Conservation (phyloP, 352 stramenopile genomes). For the Phytopythium boreale region DNA sequence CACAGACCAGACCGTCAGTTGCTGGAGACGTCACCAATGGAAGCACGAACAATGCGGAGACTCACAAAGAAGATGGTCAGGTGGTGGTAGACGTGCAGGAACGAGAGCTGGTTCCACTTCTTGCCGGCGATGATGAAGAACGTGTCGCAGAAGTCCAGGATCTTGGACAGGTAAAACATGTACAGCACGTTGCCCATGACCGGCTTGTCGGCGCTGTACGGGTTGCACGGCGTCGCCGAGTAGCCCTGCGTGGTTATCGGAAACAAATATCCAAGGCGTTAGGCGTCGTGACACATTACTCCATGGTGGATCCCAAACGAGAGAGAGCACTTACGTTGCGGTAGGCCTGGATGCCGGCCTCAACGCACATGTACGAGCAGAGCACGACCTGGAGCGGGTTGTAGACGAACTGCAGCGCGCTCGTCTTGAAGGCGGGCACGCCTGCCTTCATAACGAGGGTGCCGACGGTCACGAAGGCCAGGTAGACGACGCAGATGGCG, state of each 20-base stretch:
- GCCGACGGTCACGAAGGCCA: constrained; percentile 64
- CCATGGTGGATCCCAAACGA: background rate
- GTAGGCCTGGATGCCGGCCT: constrained; percentile 87
- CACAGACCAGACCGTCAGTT: constrained; percentile 2
- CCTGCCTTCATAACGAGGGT: constrained; percentile 52
- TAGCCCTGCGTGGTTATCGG: constrained; percentile 47
- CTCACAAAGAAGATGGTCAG: constrained; percentile 88
- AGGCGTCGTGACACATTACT: too few relatives aligned
- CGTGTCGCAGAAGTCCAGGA: constrained; percentile 86
- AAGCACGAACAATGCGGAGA: too few relatives aligned
- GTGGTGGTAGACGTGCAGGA: constrained; percentile 98
- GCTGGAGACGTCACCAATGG: background rate
- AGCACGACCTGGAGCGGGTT: constrained; percentile 93
- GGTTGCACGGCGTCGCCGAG: constrained; percentile 79
- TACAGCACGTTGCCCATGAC: constrained; percentile 91
- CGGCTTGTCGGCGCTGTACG: constrained; percentile 80
- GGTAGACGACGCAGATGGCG: constrained; percentile 56
- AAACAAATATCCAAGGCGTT: too few relatives aligned
- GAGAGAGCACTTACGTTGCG: constrained; percentile 48
- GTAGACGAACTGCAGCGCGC: constrained; percentile 90
- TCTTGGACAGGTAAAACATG: constrained; percentile 96
- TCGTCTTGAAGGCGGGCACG: constrained; percentile 47
- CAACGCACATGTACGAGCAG: constrained; percentile 93
- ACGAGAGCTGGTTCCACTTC: constrained; percentile 95
- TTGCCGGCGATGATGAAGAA: constrained; percentile 96